Evolutionary conservation across 2,329 filamentous ascomycete species (phyloP), one percentile per base, ranked within the genome.

Genomic region (Biscogniauxia marginata): DNA sequence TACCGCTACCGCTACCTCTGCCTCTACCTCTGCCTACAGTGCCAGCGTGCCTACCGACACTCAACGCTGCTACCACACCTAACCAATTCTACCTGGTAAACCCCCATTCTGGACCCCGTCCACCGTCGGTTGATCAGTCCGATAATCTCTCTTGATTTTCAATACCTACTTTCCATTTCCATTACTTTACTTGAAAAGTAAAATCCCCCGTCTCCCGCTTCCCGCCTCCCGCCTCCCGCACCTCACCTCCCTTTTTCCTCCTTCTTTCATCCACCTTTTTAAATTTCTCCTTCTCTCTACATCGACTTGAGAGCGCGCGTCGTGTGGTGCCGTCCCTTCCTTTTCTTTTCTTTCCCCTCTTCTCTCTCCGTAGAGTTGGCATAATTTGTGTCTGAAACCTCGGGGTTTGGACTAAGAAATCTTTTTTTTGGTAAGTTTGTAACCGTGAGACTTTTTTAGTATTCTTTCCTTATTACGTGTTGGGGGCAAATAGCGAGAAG

Each of bases 91-190:
- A 39, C 30, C 13, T 39, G 13, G 30, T 39, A 39, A 16, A 16
- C 13, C 30, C 30, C 30, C 30, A 39, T 39, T 39, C n/a, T 39
- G 30, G 30, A 30, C 24, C 23, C 50, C 49, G 47, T 23, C 25
- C 30, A 48, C 47, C 53, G 56, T 52, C 49, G 55, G 59, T 53
- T 58, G 58, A 58, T 63, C 59, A 63, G 64, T 67, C 66, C 66
- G 66, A 69, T 65, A 67, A 67, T 69, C 67, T 69, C 66, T 69
- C 66, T 66, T 66, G 63, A 65, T 63, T 61, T 65, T 61, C 63
- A 58, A 63, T 65, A 68, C 57, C 44, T 46, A 45, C 50, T 47
- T 21, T 30, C 49, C 20, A 30, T 47, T 46, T 24, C n/a, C 24
- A 21, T 44, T 44, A 61, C 45, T 46, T 61, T 59, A 61, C 59